Base-by-base conservation (phyloP, 768 basidiomycete species). In the Collybia mongolica region DNA sequence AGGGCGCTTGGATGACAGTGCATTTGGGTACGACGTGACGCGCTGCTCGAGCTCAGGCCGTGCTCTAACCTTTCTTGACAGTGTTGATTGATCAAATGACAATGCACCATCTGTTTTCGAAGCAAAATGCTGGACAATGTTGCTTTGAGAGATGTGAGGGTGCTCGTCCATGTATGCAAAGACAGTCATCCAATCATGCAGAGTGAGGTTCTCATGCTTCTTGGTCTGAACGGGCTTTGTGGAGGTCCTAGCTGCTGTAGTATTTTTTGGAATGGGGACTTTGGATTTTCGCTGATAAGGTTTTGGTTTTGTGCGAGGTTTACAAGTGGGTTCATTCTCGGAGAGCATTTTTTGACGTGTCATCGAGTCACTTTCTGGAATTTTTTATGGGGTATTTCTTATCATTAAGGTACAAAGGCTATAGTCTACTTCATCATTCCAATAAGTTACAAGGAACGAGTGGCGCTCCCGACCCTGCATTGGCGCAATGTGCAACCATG, bases 1-100 rank as follows among this genome's bases (percentile, higher is more conserved):
- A 15, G 59, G 55, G 0, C 59, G 48, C 50, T 72, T 71, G 26
- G 50, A 49, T 1, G 64, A 67, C 15, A 70, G 49, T 7, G 63
- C 62, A 42, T 49, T 60, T 8, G 65, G 65, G 26, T 59, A 53
- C 2, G 35, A 20, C n/a, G 46, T 20, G 5, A 50, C 46, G 18
- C 43, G 48, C 0, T 18, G 49, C 28, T 64, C 35, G 18, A 62
- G 22, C 9, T 55, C 42, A 0, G 18, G 15, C 8, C 26, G 24
- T 18, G 57, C 9, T 20, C 57, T 51, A 6, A 61, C 39, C 26
- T 63, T 59, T 22, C 44, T 40, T 0, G 63, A 67, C 15, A 68
- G 44, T 9, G 65, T 54, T n/a, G 52, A 44, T 48, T 68, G 68
- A 6, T 37, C 45, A 42, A 70, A 69, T 7, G 56, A 17, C 18